Base-by-base conservation (phyloP, 345 rosid genomes). In the Salix viminalis region DNA sequence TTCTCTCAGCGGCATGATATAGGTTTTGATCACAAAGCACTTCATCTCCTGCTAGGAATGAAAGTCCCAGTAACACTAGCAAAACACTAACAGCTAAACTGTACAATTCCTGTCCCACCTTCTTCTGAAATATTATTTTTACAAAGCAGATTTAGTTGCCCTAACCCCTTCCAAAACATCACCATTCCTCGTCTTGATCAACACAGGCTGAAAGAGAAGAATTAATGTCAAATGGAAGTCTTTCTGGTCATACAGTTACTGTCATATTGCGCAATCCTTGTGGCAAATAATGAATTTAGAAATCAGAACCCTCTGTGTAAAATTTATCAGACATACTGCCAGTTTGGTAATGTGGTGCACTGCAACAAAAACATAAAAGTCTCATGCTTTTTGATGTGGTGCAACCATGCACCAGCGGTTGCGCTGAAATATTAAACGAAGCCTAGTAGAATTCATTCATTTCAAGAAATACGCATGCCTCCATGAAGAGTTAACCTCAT, bases 181-280 rank as follows among this genome's bases (percentile, higher is more conserved):
- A 26, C 81, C 77, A 85, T 34, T 30, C 80, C 28, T 54, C 76
- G 28, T 74, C 87, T 75, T 76, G 48, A 76, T 77, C 86, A 56
- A 70, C 69, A 56, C 86, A 85, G 37, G 83, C 90, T 87, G 84
- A 78, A 77, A 83, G 64, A 65, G 37, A 7, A 50, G 75, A 1
- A 14, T 15, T n/a, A 14, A 21, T 7, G 65, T 79, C 67, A 81
- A 42, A 73, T 66, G 7, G 24, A 21, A 2, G 46, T 41, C 28
- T 24, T 2, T 5, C 41, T n/a, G 23, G 24, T 11, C 72, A 65
- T 50, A 23, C 39, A n/a, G 12, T 7, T 56, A 16, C 34, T 21
- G 12, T 6, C 56, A 26, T 65, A 21, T 46, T 46, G 28, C 7
- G 46, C 3, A 23, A 11, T 66, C 50, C 32, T 46, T 15, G 10